Evolutionary conservation across 768 basidiomycete species (phyloP).

Genomic region (Pholiota molesta): DNA sequence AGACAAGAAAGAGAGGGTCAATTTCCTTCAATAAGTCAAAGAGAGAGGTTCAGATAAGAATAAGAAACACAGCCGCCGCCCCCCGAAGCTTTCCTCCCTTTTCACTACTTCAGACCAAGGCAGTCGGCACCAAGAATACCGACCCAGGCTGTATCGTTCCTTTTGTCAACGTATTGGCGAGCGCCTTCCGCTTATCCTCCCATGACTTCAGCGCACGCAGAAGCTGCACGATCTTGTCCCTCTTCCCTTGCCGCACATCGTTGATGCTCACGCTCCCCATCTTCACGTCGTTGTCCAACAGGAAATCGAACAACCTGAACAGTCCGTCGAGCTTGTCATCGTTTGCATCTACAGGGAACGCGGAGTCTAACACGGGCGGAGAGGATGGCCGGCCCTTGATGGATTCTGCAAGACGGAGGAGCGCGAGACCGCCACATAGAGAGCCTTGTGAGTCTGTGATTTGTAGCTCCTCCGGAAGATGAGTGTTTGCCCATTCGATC

Average conservation of each 20-base stretch:
- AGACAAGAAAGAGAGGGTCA: not conserved
- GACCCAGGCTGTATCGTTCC: constrained; percentile 21
- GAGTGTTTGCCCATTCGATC: constrained; percentile 88
- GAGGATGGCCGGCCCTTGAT: constrained; percentile 67
- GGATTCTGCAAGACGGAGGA: constrained; percentile 85
- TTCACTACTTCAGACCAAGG: not conserved
- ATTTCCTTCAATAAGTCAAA: not conserved
- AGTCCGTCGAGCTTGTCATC: constrained; percentile 88
- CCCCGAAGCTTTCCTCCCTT: no score
- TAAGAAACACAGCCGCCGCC: not conserved
- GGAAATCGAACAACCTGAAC: constrained; percentile 88
- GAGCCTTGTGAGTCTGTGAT: constrained; percentile 49
- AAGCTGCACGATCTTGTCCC: constrained; percentile 80
- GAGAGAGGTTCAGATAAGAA: not conserved
- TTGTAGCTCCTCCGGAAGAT: constrained; percentile 67
- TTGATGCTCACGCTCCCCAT: constrained; percentile 94
- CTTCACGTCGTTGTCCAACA: constrained; percentile 89
- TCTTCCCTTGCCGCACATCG: constrained; percentile 82
- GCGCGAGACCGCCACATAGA: constrained; percentile 69
- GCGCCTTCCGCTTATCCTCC: constrained; percentile 68
- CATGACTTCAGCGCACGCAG: constrained; percentile 75
- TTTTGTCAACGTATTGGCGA: constrained; percentile 24
- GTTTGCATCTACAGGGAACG: constrained; percentile 66
- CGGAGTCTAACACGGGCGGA: constrained; percentile 77
- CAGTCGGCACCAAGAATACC: constrained; percentile 20